phyloP scores from a whole-genome alignment of 345 rosid genomes.

The Heritiera littoralis region DNA sequence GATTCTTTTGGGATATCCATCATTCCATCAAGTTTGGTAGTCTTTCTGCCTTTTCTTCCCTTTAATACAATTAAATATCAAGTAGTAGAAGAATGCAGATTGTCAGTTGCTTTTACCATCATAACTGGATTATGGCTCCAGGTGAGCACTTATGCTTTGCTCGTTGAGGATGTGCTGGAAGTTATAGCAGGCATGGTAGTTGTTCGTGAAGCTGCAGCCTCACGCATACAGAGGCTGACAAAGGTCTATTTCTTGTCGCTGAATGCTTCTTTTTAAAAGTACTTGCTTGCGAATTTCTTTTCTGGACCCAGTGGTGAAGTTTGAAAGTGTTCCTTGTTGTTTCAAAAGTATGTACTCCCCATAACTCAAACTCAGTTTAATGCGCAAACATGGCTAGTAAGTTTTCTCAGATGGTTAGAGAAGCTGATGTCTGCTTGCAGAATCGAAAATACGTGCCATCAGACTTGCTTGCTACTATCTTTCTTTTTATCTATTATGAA shows the following conservation, averaged over 20 bases:
- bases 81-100: not conserved
- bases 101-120: not conserved
- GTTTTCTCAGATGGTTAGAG: not conserved
- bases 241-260: conserved; percentile 48
- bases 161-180: conserved; percentile 71
- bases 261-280: not conserved
- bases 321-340: not conserved
- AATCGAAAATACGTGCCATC: not conserved
- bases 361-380: not conserved
- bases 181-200: conserved; percentile 68
- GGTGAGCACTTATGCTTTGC: conserved; percentile 85
- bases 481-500: not conserved
- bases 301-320: not conserved
- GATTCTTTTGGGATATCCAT: conserved; percentile 88
- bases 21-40: conserved; percentile 89
- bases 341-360: not conserved
- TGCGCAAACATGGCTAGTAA: not conserved
- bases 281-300: not conserved
- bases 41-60: conserved; percentile 21
- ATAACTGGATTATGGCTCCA: conserved; percentile 32
- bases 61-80: not conserved
- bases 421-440: not conserved
- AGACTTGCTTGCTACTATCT: not conserved
- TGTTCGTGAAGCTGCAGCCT: conserved; percentile 75
- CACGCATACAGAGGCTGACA: conserved; percentile 71